Evolutionary conservation across 2,329 filamentous ascomycete species (phyloP), one percentile per base, ranked within the genome.

Genomic region (Apiospora kogelbergensis): DNA sequence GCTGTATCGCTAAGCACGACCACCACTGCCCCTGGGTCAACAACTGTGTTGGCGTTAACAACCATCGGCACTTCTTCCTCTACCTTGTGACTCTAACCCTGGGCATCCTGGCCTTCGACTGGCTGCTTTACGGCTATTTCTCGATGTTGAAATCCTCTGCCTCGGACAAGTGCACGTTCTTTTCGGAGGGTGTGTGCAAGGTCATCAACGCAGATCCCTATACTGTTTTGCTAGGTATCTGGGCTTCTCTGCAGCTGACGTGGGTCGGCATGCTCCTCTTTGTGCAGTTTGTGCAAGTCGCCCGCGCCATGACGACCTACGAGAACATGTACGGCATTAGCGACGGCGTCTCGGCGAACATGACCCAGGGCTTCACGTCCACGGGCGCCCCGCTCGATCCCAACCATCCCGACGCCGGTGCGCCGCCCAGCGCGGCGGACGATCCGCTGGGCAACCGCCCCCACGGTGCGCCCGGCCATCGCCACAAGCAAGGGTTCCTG

Each of bases 11-110:
- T 68, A 97, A 97, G 80, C 94, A 97, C 81, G 96, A 99, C 78
- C 96, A 99, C 77, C 96, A 99, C 78, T 99, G 96, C 77, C 96
- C 96, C 0, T 99, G 96, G 96, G 93, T 98, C 30, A 93, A 97
- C 81, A 98, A 98, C 80, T 99, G 96, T 76, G 89, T 99, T 53
- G 96, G 93, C 57, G 89, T 96, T 72, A 98, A 98, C 83, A 99
- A 98, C 79, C 93, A 98, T 77, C 91, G 96, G 17, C 95, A 98
- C 74, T 99, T 99, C 80, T 92, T 98, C 76, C 83, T 98, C 65
- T 99, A 98, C 78, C 87, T 99, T 22, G 82, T 97, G 53, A 90
- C 82, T 75, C 83, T 99, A 71, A 92, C 94, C 68, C 72, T 92
- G 20, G 94, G 94, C 40, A 91, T 98, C 44, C 72, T 93, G 2